Evolutionary conservation across 2,329 filamentous ascomycete species (phyloP).

Genomic region (Scleromitrula shiraiana): DNA sequence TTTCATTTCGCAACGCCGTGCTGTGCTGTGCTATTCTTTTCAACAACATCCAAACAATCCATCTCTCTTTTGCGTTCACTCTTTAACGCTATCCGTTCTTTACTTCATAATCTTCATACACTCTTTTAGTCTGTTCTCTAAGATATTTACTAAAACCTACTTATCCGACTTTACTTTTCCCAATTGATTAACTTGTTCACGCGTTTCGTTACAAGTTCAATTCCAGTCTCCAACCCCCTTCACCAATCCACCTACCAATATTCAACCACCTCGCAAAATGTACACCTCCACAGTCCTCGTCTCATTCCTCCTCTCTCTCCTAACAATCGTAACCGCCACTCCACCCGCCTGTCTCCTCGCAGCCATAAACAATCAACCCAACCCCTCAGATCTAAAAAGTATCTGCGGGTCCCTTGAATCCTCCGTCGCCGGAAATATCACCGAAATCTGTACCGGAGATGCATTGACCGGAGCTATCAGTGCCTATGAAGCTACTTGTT

Average conservation of each 20-base stretch:
- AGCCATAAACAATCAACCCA: constrained; percentile 12
- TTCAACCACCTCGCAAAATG: constrained; percentile 16
- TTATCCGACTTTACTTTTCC: background rate
- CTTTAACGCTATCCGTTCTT: constrained; percentile 7
- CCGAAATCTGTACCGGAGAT: constrained; percentile 4
- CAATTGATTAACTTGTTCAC: background rate
- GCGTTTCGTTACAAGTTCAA: background rate
- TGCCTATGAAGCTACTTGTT: constrained; percentile 10
- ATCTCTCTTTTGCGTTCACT: constrained; percentile 1
- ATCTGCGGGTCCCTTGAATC: constrained; percentile 8
- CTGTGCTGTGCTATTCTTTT: background rate
- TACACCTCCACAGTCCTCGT: constrained; percentile 19
- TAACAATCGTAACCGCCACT: constrained; percentile 15
- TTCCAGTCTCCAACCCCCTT: background rate
- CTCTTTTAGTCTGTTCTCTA: background rate
- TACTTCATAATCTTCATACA: background rate
- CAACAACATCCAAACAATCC: background rate
- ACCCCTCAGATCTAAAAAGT: constrained; percentile 11
- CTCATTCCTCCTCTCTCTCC: constrained; percentile 16
- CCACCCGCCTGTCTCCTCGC: constrained; percentile 25
- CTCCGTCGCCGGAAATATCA: constrained; percentile 12
- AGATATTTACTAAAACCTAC: background rate
- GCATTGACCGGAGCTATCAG: background rate
- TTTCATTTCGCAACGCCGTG: background rate
- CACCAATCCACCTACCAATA: background rate